Evolutionary conservation across 2,329 filamentous ascomycete species (phyloP), one percentile per base, ranked within the genome.

Genomic region (Chrysoporthe puriensis): DNA sequence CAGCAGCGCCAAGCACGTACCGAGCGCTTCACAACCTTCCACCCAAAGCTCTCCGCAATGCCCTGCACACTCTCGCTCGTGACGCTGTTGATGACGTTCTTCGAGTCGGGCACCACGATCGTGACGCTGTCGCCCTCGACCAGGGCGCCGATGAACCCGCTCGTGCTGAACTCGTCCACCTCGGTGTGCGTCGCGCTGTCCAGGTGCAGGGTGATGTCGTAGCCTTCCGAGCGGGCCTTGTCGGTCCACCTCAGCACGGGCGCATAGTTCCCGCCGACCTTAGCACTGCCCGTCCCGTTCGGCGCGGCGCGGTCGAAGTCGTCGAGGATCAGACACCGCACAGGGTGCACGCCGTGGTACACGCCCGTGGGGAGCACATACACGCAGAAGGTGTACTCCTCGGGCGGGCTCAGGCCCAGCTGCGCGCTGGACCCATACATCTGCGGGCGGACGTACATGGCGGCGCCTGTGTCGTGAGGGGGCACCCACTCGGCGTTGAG

Each of bases 81-180:
- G 56, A 97, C 92, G 68, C 85, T 96, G 75, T 93, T 89, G 76
- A 98, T 97, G 52, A 96, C 92, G 74, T 90, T 94, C 75, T 89
- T 90, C 74, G 91, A 95, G 78, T 96, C 91, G 0, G 95, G 94
- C n/a, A 96, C 90, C 5, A 96, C 89, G 2, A 98, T 82, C 8
- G 91, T 95, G 13, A 91, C 83, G 42, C 86, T 79, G 4, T 83
- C 81, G 40, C 75, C 78, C 2, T 84, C 82, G 66, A 85, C 85
- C 72, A 86, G 84, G 6, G 92, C 91, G 3, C 94, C 96, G 71
- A 98, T 91, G 78, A 99, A 98, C 0, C 93, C 95, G 71, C 91
- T 94, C 0, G 96, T 98, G 72, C 91, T 96, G 77, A 98, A 99
- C 84, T 99, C 95, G 75, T 99, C 95, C 70, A 99, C 88, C 77